Evolutionary conservation across 768 basidiomycete genomes (phyloP).

Genomic region (Fistulinella prunicolor): DNA sequence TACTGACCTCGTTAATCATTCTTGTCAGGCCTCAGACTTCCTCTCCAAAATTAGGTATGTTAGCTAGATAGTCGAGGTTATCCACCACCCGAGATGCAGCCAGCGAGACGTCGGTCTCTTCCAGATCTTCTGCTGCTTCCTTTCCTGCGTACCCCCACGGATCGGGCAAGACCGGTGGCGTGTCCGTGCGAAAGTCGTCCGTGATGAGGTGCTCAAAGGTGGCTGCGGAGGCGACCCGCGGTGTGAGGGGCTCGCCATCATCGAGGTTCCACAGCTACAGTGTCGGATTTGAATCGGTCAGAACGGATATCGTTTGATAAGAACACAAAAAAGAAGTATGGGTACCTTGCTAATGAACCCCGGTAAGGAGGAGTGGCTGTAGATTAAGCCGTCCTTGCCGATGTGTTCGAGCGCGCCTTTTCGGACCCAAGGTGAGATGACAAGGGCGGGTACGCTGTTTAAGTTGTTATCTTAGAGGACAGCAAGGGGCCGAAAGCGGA

Average conservation of each 20-base stretch:
- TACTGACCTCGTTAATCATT: too few relatives aligned
- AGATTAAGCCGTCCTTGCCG: constrained; percentile 5
- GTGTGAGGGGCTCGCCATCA: constrained; percentile 18
- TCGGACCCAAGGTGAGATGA: constrained; percentile 25
- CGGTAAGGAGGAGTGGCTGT: constrained; percentile 24
- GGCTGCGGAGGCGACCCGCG: constrained; percentile 18
- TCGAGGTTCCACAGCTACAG: constrained; percentile 26
- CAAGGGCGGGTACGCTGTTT: constrained; percentile 19
- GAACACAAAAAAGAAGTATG: too few relatives aligned
- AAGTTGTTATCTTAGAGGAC: too few relatives aligned
- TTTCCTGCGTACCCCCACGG: constrained; percentile 25
- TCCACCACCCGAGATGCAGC: neutral
- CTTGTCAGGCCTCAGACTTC: too few relatives aligned
- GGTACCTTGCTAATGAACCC: constrained; percentile 22
- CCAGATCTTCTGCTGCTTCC: neutral
- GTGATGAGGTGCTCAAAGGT: constrained; percentile 26
- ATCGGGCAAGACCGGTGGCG: constrained; percentile 12
- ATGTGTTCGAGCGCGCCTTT: constrained; percentile 17
- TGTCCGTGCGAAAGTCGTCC: constrained; percentile 17
- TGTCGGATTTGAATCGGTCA: too few relatives aligned
- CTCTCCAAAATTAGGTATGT: neutral
- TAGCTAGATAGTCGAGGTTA: neutral
- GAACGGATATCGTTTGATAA: too few relatives aligned
- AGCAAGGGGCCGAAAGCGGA: neutral
- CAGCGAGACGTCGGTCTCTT: neutral